A percentile compares a stretch with the other conserved stretches of the same genome.
Evolutionary conservation across 2,329 filamentous ascomycete genomes (phyloP).

Genomic region (Fusarium illudens): DNA sequence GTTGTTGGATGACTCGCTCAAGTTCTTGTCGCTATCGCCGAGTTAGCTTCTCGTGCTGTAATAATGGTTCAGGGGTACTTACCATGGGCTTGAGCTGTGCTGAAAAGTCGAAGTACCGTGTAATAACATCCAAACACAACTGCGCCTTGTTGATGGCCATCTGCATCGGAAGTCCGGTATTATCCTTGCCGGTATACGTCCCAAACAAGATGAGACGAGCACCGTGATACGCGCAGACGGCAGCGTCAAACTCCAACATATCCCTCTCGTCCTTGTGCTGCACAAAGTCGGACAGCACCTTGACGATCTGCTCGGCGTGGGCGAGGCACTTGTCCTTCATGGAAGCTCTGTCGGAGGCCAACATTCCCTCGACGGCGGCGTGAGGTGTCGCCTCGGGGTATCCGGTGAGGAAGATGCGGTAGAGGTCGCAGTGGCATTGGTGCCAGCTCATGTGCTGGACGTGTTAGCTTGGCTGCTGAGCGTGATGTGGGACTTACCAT

Average conservation of each 20-base stretch:
- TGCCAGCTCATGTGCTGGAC: conserved; percentile 48
- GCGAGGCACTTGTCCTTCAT: conserved; percentile 47
- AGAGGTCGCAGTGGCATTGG: conserved; percentile 55
- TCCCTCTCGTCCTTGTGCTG: conserved; percentile 40
- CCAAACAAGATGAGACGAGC: conserved; percentile 50
- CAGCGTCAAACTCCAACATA: conserved; percentile 52
- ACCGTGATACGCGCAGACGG: conserved; percentile 55
- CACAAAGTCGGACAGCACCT: conserved; percentile 47
- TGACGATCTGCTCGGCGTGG: conserved; percentile 51
- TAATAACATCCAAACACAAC: conserved; percentile 38
- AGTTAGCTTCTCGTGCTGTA: not conserved
- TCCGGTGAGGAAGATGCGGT: conserved; percentile 52
- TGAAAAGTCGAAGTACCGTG: conserved; percentile 42
- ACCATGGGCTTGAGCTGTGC: conserved; percentile 42
- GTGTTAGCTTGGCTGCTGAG: not conserved
- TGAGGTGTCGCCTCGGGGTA: conserved; percentile 53
- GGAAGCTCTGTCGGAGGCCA: conserved; percentile 28
- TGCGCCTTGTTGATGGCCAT: conserved; percentile 41
- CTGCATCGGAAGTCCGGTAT: conserved; percentile 39
- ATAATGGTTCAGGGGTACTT: fast-evolving
- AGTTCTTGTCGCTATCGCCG: conserved; percentile 36
- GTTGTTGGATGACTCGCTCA: conserved; percentile 39
- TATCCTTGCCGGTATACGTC: conserved; percentile 37
- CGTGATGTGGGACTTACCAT: conserved; percentile 15
- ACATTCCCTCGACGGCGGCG: conserved; percentile 43